Evolutionary conservation across 345 rosid genomes (phyloP).

Genomic region (Gossypium rotundifolium): DNA sequence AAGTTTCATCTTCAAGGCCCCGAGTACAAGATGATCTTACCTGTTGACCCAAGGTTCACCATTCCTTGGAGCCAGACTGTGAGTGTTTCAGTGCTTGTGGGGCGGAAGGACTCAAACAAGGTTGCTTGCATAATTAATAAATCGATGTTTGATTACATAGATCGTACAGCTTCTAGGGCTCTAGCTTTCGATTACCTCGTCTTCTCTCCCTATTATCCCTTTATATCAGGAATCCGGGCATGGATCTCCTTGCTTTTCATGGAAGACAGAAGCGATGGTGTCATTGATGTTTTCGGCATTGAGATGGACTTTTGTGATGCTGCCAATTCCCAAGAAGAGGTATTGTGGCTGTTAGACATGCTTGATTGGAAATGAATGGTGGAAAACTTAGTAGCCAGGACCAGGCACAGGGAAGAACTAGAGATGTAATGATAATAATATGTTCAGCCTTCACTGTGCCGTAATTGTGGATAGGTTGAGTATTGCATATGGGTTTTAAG

Average conservation of each 20-base stretch:
- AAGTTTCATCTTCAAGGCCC: conserved; percentile 40
- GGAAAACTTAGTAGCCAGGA: not conserved
- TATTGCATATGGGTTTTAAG: no score
- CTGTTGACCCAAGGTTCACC: conserved; percentile 65
- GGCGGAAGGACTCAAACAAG: conserved; percentile 59
- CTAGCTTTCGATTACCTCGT: conserved; percentile 85
- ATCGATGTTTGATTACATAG: conserved; percentile 65
- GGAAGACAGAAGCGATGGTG: conserved; percentile 55
- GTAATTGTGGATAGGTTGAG: not conserved
- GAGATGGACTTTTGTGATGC: conserved; percentile 83
- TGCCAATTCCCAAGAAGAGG: conserved; percentile 76
- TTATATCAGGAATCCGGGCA: conserved; percentile 67
- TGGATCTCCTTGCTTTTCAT: conserved; percentile 82
- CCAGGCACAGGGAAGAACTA: not conserved
- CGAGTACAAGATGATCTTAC: conserved; percentile 70
- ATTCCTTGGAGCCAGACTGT: conserved; percentile 49
- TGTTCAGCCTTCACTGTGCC: not conserved
- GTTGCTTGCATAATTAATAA: conserved; percentile 66
- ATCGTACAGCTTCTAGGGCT: conserved; percentile 56
- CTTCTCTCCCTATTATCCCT: conserved; percentile 76
- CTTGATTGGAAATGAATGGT: conserved; percentile 84
- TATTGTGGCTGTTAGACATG: conserved; percentile 86
- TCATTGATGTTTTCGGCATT: conserved; percentile 42
- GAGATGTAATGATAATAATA: not conserved
- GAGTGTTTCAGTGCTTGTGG: conserved; percentile 71